Evolutionary conservation across 1,139 yeast genomes (phyloP), one percentile per base, ranked within the genome.

Genomic region (Blastobotrys buckinghamii): DNA sequence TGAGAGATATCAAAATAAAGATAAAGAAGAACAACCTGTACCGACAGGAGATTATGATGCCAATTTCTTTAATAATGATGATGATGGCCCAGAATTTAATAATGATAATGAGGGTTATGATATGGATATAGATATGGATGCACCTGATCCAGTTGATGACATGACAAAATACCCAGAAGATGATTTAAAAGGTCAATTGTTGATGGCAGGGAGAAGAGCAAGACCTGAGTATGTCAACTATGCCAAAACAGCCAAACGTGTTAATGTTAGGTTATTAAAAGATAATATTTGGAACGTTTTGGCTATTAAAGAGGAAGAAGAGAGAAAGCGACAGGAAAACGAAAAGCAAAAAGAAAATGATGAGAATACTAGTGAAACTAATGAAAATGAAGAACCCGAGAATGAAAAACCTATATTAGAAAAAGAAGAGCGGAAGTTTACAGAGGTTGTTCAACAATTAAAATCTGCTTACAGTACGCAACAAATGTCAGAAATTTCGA

Each of bases 211-310:
- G 20, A 27, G 52, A 20, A 47, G 56, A 12, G 57, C 60, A 13
- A 70, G 84, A 50, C 80, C 83, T 1, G 86, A 82, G 45, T 78
- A 78, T 55, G 81, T 89, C 43, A 81, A 77, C 53, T 89, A 82
- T 59, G 86, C 97, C 1, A 74, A 84, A 48, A 80, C 82, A 2
- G 92, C 97, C 2, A 90, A 89, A 64, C 77, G 83, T 56, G 96
- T 92, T 17, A 95, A 92, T 63, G 85, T 92, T 40, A 79, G 80
- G 58, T 70, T 76, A 36, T 72, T 92, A 52, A 92, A 92, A 67
- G 87, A 85, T 54, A 88, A 88, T 60, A 63, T 92, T 40, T 92
- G 97, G 97, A 74, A 74, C 33, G 76, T 80, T 0, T 54, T 72
- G 41, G 60, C 60, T 16, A 50, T 61, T 42, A 51, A 54, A 29